Percentiles rank a stretch among this genome's conserved stretches.
Conservation (phyloP, 148 eudicot genomes). For the Rhododendron ferrugineum region DNA sequence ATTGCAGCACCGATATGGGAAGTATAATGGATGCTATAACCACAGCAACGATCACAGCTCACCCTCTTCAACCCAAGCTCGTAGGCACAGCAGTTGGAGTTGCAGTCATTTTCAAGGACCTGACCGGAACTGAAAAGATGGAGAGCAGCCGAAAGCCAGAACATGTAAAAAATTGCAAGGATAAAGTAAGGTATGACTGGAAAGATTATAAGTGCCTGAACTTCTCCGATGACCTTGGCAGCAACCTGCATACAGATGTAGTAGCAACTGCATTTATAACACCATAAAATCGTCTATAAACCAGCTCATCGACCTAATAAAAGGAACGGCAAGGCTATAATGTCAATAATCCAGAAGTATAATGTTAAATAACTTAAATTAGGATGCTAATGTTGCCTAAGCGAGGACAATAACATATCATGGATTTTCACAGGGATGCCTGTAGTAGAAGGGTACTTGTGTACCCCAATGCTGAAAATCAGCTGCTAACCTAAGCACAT, state of each 20-base stretch:
- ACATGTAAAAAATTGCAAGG: slow-evolving; percentile 81
- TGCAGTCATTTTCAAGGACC: slow-evolving; percentile 65
- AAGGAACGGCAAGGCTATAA: not conserved
- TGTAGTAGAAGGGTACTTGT: not conserved
- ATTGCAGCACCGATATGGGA: slow-evolving; percentile 80
- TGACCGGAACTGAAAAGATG: slow-evolving; percentile 87
- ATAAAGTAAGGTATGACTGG: slow-evolving; percentile 73
- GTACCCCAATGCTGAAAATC: not conserved
- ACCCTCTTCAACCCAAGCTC: slow-evolving; percentile 63
- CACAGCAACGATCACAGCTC: slow-evolving; percentile 93
- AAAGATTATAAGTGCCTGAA: slow-evolving; percentile 83
- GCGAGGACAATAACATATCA: not conserved
- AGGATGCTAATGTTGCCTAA: not conserved
- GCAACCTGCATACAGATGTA: slow-evolving; percentile 61
- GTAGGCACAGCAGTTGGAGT: slow-evolving; percentile 85
- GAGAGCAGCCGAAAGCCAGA: slow-evolving; percentile 88
- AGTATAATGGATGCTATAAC: slow-evolving; percentile 71
- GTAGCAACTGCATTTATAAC: slow-evolving; percentile 15
- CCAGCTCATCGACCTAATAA: not conserved
- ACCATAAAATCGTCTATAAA: slow-evolving; percentile 3
- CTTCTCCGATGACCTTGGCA: slow-evolving; percentile 98
- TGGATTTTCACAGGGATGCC: too few species aligned
- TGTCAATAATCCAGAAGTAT: not conserved
- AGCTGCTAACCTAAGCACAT: not conserved
- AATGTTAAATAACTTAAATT: not conserved